Conservation (phyloP, 352 stramenopile genomes). For the Blastocystis sp. region DNA sequence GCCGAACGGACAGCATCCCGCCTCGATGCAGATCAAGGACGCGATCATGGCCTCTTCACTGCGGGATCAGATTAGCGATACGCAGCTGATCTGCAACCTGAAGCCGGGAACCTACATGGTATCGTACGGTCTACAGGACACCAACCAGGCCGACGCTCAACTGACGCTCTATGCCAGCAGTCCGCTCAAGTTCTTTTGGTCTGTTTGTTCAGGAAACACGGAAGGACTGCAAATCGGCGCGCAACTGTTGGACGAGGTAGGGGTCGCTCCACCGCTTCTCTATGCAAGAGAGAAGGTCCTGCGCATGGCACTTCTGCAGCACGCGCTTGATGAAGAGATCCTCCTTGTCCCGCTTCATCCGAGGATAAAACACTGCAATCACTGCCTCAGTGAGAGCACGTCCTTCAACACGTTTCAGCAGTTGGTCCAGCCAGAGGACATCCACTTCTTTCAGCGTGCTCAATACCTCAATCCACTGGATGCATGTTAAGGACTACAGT, state of each 20-base stretch:
- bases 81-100: background rate
- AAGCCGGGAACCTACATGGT: constrained; percentile 24
- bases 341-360: background rate
- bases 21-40: constrained; percentile 11
- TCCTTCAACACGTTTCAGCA: background rate
- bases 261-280: constrained; percentile 1
- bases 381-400: background rate
- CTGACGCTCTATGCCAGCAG: constrained; percentile 18
- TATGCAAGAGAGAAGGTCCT: background rate
- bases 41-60: constrained; percentile 11
- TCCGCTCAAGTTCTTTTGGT: constrained; percentile 14
- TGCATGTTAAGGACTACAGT: background rate
- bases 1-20: background rate
- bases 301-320: background rate
- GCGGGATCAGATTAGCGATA: background rate
- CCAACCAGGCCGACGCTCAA: background rate
- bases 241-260: background rate
- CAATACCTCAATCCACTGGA: background rate
- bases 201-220: constrained; percentile 41
- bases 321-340: background rate
- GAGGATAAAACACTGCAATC: background rate
- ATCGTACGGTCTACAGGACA: constrained; percentile 39
- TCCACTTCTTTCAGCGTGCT: background rate
- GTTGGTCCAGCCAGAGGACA: background rate
- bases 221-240: background rate